Evolutionary conservation across 139 green algal species (phyloP).

Genomic region (Micromonas pusilla): DNA sequence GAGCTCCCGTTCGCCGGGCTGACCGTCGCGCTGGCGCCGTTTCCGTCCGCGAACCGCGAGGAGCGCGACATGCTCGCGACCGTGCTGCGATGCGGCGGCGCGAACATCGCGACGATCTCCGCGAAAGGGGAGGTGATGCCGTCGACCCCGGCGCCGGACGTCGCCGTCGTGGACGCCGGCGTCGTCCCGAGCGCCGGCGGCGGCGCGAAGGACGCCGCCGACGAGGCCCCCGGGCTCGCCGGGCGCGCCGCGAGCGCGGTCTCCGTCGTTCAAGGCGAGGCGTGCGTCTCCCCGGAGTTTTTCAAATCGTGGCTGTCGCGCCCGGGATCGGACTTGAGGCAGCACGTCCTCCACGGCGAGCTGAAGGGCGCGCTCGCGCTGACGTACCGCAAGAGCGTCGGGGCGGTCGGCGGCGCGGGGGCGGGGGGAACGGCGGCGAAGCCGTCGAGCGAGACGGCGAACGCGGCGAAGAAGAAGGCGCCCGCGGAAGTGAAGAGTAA

Average conservation of each 20-base stretch:
- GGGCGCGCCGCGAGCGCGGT: not conserved
- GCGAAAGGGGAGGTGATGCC: conserved; percentile 5
- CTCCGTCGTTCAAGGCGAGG: not conserved
- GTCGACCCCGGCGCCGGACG: not conserved
- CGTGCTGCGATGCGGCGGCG: conserved; percentile 7
- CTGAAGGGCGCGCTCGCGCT: too few species aligned
- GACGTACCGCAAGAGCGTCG: too few species aligned
- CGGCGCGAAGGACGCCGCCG: not conserved
- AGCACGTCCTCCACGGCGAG: not conserved
- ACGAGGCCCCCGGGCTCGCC: not conserved
- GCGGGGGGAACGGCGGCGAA: not conserved
- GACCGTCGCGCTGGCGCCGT: not conserved
- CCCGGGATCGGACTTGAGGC: not conserved
- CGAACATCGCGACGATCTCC: not conserved
- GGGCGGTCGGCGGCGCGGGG: not conserved
- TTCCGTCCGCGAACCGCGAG: not conserved
- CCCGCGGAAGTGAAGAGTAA: too few species aligned
- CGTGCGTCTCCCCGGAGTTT: conserved; percentile 9
- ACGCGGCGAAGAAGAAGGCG: too few species aligned
- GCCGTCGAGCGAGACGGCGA: too few species aligned
- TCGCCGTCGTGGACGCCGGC: not conserved
- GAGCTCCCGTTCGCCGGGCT: conserved; percentile 12
- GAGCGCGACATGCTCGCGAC: conserved; percentile 2
- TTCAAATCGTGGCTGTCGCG: conserved; percentile 12
- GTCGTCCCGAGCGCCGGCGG: not conserved